Percentiles rank a stretch among this genome's conserved stretches.
Evolutionary conservation across 371 early-diverging fungal species (phyloP).

Genomic region (Parasitella parasitica): DNA sequence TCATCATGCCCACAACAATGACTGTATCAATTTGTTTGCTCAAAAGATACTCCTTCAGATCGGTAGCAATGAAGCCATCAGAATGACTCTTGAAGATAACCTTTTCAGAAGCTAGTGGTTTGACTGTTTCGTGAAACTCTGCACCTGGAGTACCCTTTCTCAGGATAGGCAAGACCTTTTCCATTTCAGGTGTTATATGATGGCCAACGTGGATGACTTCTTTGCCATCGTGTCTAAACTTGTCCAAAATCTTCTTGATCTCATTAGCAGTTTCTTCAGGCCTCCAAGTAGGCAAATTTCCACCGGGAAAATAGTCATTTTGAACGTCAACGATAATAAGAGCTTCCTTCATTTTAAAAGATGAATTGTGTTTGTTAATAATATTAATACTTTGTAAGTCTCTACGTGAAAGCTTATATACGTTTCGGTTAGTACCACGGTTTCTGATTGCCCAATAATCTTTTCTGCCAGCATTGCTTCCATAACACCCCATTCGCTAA

Average conservation of each 20-base stretch:
- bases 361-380: too few relatives aligned
- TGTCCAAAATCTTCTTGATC: not conserved
- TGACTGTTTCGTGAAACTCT: not conserved
- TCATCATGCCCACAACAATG: constrained; percentile 13
- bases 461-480: too few relatives aligned
- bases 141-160: not conserved
- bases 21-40: constrained; percentile 2
- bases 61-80: constrained; percentile 5
- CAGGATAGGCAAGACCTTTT: not conserved
- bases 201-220: not conserved
- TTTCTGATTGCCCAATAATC: too few relatives aligned
- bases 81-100: not conserved
- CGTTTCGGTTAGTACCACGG: too few relatives aligned
- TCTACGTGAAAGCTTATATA: too few relatives aligned
- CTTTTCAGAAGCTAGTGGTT: constrained; percentile 5
- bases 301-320: constrained; percentile 12
- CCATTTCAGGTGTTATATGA: not conserved
- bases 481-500: too few relatives aligned
- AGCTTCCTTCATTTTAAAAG: constrained; percentile 8
- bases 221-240: constrained; percentile 7
- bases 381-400: too few relatives aligned
- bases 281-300: constrained; percentile 2
- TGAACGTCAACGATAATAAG: constrained; percentile 14
- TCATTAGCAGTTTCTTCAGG: constrained; percentile 9
- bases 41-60: constrained; percentile 9